phyloP scores from a whole-genome alignment of 139 green algal species.

The Micromonas commoda region DNA sequence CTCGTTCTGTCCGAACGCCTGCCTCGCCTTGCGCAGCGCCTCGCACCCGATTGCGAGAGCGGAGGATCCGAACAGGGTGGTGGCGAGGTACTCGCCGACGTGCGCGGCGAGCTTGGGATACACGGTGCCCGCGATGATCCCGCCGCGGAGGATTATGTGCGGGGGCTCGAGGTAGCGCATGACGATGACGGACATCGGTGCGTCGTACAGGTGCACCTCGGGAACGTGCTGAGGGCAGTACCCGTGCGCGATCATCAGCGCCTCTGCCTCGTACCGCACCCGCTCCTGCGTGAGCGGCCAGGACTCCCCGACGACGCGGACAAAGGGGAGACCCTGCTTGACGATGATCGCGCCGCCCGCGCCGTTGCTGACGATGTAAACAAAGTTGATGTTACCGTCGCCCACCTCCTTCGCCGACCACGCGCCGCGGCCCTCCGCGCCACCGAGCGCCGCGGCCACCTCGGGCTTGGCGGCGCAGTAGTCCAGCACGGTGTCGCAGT shows the following conservation, averaged over 20 bases:
- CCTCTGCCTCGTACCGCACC: slow-evolving; percentile 36
- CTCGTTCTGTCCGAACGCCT: slow-evolving; percentile 22
- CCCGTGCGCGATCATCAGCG: slow-evolving; percentile 29
- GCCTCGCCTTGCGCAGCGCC: background rate
- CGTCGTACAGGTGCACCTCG: slow-evolving; percentile 40
- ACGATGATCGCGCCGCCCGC: slow-evolving; percentile 39
- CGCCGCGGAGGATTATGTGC: slow-evolving; percentile 71
- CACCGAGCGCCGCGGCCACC: background rate
- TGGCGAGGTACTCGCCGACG: slow-evolving; percentile 50
- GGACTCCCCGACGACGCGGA: slow-evolving; percentile 79
- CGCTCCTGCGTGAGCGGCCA: slow-evolving; percentile 85
- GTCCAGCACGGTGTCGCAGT: slow-evolving; percentile 45
- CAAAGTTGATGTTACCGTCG: slow-evolving; percentile 99
- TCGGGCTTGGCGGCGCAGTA: slow-evolving; percentile 57
- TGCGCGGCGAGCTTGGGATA: slow-evolving; percentile 69
- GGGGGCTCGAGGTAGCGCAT: slow-evolving; percentile 79
- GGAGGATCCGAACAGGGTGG: slow-evolving; percentile 81
- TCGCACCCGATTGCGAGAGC: slow-evolving; percentile 55
- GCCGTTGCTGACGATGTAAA: slow-evolving; percentile 86
- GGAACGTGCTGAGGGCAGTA: slow-evolving; percentile 75
- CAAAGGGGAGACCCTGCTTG: slow-evolving; percentile 76
- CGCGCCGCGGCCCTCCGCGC: background rate
- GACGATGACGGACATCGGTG: slow-evolving; percentile 35
- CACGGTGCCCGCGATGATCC: slow-evolving; percentile 48
- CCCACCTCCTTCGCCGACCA: slow-evolving; percentile 63